These are phyloP conservation scores for Suillus weaverae DNA, from an alignment of 768 basidiomycete genomes.

Conservation along the genomic window DNA sequence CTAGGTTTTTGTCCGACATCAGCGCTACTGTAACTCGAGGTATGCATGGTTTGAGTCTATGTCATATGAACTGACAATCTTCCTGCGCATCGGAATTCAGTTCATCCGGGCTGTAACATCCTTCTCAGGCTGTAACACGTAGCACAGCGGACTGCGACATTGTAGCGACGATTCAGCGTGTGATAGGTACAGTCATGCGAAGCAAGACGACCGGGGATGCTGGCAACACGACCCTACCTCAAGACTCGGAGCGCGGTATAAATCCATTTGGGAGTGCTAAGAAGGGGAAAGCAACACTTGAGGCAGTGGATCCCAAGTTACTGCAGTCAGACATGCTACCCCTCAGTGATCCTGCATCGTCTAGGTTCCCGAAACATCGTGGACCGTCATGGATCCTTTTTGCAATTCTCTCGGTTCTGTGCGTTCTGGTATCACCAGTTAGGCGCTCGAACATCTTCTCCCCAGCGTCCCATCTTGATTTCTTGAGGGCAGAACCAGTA, in stretches of 20 bases:
- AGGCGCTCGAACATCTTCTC: constrained; percentile 4
- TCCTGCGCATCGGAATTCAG: background rate
- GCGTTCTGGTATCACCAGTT: constrained; percentile 17
- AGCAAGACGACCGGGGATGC: constrained; percentile 2
- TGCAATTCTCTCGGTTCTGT: constrained; percentile 18
- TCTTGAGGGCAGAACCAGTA: constrained; percentile 6
- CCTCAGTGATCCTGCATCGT: background rate
- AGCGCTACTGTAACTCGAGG: background rate
- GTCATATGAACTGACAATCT: background rate
- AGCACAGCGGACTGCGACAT: no score
- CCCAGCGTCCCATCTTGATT: background rate
- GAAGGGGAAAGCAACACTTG: constrained; percentile 5
- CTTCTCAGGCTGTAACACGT: background rate
- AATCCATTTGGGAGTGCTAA: background rate
- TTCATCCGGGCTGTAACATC: background rate
- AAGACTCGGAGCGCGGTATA: background rate
- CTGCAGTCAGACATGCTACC: constrained; percentile 9
- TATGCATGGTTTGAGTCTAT: background rate
- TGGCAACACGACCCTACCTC: background rate
- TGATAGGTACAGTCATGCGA: constrained; percentile 2
- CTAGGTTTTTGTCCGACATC: background rate
- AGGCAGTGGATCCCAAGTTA: background rate
- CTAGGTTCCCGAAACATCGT: constrained; percentile 6
- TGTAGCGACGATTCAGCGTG: background rate
- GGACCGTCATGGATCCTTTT: constrained; percentile 17